These are phyloP conservation scores for Strombidium stylifer DNA, from an alignment of 73 alveolate genomes.

Conservation along the genomic window DNA sequence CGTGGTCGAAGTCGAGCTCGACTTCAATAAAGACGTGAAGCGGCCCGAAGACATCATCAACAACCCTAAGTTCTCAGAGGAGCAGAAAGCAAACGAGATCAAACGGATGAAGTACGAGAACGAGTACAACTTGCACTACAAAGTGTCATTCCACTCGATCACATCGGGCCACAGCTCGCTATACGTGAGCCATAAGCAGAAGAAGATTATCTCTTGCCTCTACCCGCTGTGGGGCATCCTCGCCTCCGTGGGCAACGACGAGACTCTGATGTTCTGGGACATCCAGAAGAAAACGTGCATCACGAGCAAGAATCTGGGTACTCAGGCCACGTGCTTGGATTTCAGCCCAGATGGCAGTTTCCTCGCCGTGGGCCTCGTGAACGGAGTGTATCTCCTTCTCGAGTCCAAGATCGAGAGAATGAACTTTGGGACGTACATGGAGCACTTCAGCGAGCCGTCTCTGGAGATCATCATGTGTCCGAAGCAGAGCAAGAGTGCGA, in stretches of 20 bases:
- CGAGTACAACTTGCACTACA: background rate
- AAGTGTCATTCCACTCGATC: slow-evolving; percentile 5
- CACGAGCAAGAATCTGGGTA: slow-evolving; percentile 80
- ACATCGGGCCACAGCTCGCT: slow-evolving; percentile 51
- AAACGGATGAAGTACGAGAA: background rate
- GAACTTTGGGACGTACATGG: slow-evolving; percentile 55
- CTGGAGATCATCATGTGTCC: slow-evolving; percentile 48
- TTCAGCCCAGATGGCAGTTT: slow-evolving; percentile 93
- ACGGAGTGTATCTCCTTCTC: slow-evolving; percentile 52
- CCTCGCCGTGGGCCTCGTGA: slow-evolving; percentile 84
- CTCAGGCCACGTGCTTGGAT: slow-evolving; percentile 77
- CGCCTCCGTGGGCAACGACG: slow-evolving; percentile 92
- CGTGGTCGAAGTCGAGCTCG: slow-evolving; percentile 33
- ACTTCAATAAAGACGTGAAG: slow-evolving; percentile 17
- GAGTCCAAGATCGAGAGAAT: slow-evolving; percentile 57
- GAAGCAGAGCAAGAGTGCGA: slow-evolving; percentile 58
- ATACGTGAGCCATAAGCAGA: slow-evolving; percentile 29
- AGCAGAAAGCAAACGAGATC: background rate
- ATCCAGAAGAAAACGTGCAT: slow-evolving; percentile 70
- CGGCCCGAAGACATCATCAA: slow-evolving; percentile 10
- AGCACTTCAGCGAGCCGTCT: slow-evolving; percentile 53
- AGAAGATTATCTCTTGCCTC: slow-evolving; percentile 62
- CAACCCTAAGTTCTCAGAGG: no score
- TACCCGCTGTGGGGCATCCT: slow-evolving; percentile 68
- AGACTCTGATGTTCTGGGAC: slow-evolving; percentile 87